Evolutionary conservation across 371 early-diverging fungal species (phyloP), one percentile per base, ranked within the genome.

Genomic region (Mortierella sp.): DNA sequence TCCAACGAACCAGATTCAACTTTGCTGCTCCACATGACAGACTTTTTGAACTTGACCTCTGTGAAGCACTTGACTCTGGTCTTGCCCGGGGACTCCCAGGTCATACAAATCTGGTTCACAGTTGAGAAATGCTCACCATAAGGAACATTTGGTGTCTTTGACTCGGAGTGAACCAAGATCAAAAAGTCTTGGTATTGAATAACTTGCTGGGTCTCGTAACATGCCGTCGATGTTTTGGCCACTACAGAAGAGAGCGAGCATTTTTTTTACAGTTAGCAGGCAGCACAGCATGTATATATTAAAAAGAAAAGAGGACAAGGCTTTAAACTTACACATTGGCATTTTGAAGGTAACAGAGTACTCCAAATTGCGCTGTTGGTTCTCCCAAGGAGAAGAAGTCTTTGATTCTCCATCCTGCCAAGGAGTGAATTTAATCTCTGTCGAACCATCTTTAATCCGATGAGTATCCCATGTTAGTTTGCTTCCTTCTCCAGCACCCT

Each of bases 91-190:
- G 72, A 53, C 42, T 78, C 73, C 68, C 68, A 72, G 2, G 78
- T 78, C 66, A 78, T 59, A 34, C 78, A 78, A 28, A 78, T 72
- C 59, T 78, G 78, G 53, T 65, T 64, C 43, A 78, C 69, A 7
- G 78, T 78, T 19, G 78, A 65, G 55, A 72, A 72, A 28, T 78
- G 78, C 26, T 78, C 78, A 19, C 78, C 78, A 47, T 78, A 78
- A 6, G 78, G 78, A 0, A 69, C 72, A 61, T 72, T 68, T 0
- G 78, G 78, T 1, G 73, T 78, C n/a, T 53, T 56, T 3, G 78
- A 68, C 34, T 78, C 78, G 1, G 69, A 72, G 13, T 68, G 68
- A 22, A 78, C 66, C 1, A 65, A 40, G 45, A 78, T 72, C 37
- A 61, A 40, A 51, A 56, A 64, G 35, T 57, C 53, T 5, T 57